A percentile compares a stretch with the other conserved stretches of the same genome.
Conservation (phyloP, 1,284 basidiomycete species). For the Malassezia furfur region DNA sequence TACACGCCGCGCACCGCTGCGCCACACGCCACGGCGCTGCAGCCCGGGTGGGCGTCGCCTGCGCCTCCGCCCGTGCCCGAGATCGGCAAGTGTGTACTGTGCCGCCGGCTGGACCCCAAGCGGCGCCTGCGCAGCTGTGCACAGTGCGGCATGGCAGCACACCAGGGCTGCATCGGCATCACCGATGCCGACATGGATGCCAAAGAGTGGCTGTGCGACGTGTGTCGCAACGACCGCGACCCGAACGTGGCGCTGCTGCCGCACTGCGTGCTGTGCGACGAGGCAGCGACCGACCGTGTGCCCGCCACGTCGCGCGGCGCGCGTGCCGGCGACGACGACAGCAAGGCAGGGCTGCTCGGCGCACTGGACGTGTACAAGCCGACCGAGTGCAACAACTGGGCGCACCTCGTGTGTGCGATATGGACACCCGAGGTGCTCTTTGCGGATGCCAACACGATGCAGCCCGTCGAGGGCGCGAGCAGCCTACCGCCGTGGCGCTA, state of each 20-base stretch:
- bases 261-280: conserved; percentile 33
- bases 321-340: not conserved
- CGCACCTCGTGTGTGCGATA: conserved; percentile 76
- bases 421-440: conserved; percentile 75
- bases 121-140: conserved; percentile 36
- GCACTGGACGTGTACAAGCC: conserved; percentile 73
- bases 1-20: not conserved
- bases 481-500: conserved; percentile 54
- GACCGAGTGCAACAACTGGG: conserved; percentile 87
- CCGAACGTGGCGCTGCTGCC: conserved; percentile 32
- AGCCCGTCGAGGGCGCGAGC: conserved; percentile 76
- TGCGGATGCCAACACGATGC: conserved; percentile 62
- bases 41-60: not conserved
- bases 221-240: conserved; percentile 37
- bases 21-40: not conserved
- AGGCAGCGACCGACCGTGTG: conserved; percentile 4
- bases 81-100: conserved; percentile 31
- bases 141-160: conserved; percentile 38
- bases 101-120: conserved; percentile 38
- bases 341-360: conserved; percentile 36
- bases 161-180: conserved; percentile 41
- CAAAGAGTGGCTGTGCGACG: conserved; percentile 36
- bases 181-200: conserved; percentile 27
- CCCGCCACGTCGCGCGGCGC: not conserved
- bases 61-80: not conserved